Base-by-base conservation (phyloP, 768 basidiomycete genomes). In the Gloeophyllum trabeum region DNA sequence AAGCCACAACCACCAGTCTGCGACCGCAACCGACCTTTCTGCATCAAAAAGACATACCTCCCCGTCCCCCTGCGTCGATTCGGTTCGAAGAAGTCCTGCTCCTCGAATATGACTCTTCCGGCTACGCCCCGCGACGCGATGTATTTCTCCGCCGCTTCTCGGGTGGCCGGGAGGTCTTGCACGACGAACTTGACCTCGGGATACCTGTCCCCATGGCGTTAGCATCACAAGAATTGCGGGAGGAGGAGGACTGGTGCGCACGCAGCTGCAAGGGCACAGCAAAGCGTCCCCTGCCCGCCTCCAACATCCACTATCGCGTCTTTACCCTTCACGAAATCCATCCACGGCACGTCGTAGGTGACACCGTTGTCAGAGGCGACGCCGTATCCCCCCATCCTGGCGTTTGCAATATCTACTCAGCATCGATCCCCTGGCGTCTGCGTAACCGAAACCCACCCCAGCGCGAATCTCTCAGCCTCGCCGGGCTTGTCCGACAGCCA, bases 221-320 rank as follows among this genome's bases (percentile, higher is more conserved):
- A 16, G 28, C n/a, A n/a, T n/a, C n/a, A n/a, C n/a, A n/a, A n/a
- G n/a, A n/a, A n/a, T n/a, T n/a, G n/a, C n/a, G n/a, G n/a, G n/a
- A n/a, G n/a, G n/a, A n/a, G n/a, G n/a, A n/a, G n/a, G n/a, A n/a
- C n/a, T n/a, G n/a, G n/a, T n/a, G n/a, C n/a, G n/a, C 44, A 65
- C 64, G 56, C 61, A 23, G 47, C 52, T 19, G 63, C 61, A 26
- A 66, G 60, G 14, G 63, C 60, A 43, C 61, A 61, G 43, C 60
- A 61, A 6, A 66, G 53, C 7, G 61, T 62, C 20, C 65, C 65
- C 50, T 65, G 61, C 4, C 63, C 65, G 16, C 65, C 64, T 44
- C 65, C 65, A 25, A 64, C 57, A 43, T 67, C 65, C 21, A 67
- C 61, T 28, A 67, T 60, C 12, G 56, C 62, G 41, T 64, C 58